Evolutionary conservation across 1,139 yeast species (phyloP).

Genomic region (Entelexis sorbosivorans): DNA sequence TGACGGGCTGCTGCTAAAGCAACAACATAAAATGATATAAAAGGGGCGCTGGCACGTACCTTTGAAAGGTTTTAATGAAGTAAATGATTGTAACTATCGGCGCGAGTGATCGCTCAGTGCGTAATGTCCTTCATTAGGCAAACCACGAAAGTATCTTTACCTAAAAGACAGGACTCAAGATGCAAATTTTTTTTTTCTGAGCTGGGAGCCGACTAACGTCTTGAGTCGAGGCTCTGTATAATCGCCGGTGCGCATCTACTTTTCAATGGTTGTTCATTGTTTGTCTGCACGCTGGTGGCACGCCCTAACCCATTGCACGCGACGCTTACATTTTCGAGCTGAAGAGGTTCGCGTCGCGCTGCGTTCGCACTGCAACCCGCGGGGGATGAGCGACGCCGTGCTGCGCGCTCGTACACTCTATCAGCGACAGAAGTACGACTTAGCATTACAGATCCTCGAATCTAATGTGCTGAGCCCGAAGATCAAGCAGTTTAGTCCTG

Average conservation of each 20-base stretch:
- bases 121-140: no score
- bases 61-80: no score
- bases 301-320: background rate
- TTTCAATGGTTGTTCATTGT: background rate
- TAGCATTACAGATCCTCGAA: constrained; percentile 20
- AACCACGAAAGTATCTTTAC: no score
- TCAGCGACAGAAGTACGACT: constrained; percentile 10
- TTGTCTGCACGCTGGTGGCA: background rate
- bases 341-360: background rate
- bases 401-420: constrained; percentile 18
- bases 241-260: no score
- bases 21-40: background rate
- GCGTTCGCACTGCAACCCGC: constrained; percentile 2
- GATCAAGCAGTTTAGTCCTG: background rate
- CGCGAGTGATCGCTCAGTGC: no score
- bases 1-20: no score
- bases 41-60: no score
- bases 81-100: no score
- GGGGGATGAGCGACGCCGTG: constrained; percentile 17
- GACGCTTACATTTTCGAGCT: background rate
- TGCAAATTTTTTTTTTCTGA: no score
- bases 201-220: no score
- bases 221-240: no score
- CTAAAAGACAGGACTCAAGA: no score
- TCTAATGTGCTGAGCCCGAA: constrained; percentile 7